A percentile compares a stretch with the other conserved stretches of the same genome.
Conservation (phyloP, 1,284 basidiomycete genomes). For the Ceratobasidium sp. region DNA sequence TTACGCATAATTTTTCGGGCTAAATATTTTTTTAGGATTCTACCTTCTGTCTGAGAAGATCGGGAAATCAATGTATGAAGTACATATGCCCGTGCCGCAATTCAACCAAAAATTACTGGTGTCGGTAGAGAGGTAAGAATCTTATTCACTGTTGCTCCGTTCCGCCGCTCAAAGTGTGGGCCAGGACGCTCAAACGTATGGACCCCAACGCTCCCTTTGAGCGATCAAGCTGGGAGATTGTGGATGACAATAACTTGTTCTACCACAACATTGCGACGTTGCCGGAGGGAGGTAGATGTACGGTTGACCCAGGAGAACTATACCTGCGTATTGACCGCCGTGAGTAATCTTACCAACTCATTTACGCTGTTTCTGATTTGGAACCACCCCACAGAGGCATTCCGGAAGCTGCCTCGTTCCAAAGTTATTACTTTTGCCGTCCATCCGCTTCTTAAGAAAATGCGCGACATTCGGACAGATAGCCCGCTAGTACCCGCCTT, state of each 20-base stretch:
- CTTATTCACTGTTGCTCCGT: background rate
- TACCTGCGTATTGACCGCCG: conserved; percentile 56
- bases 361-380: background rate
- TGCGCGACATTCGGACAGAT: conserved; percentile 56
- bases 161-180: background rate
- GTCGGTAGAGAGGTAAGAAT: conserved; percentile 55
- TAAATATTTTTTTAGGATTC: conserved; percentile 51
- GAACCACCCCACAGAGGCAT: conserved; percentile 54
- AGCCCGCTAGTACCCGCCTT: conserved; percentile 57
- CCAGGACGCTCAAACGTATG: conserved; percentile 57
- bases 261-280: conserved; percentile 55
- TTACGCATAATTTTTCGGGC: background rate
- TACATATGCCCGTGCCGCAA: conserved; percentile 57
- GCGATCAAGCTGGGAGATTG: conserved; percentile 59
- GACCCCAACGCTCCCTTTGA: conserved; percentile 57
- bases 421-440: conserved; percentile 59
- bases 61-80: conserved; percentile 54
- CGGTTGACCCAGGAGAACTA: conserved; percentile 53
- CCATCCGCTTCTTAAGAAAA: conserved; percentile 57
- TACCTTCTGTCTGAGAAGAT: conserved; percentile 58
- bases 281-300: conserved; percentile 49
- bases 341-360: conserved; percentile 8
- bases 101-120: conserved; percentile 59
- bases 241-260: conserved; percentile 57
- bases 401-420: conserved; percentile 58